Conservation (phyloP, 1,284 basidiomycete genomes). For the Termitomyces sp. region DNA sequence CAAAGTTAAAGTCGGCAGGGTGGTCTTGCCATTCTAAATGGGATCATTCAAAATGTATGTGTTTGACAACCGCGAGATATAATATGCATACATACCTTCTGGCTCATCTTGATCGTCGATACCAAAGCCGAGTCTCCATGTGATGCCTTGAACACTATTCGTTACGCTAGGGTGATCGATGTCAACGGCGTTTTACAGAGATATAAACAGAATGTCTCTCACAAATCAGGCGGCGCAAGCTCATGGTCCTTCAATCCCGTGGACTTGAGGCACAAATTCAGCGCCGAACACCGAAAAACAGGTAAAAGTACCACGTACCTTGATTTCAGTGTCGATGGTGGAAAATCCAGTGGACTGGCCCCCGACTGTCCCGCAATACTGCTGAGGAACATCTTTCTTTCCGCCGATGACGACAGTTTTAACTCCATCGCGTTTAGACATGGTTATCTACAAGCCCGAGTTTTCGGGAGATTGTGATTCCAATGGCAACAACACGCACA, state of each 20-base stretch:
- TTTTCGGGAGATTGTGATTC: neutral
- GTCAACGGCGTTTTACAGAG: conserved; percentile 3
- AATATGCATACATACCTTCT: conserved; percentile 41
- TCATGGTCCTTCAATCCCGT: conserved; percentile 48
- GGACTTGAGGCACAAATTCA: conserved; percentile 26
- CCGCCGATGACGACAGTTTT: conserved; percentile 55
- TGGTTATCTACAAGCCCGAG: conserved; percentile 40
- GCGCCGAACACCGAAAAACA: neutral
- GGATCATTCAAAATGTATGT: conserved; percentile 1
- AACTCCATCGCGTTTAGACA: conserved; percentile 54
- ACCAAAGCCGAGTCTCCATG: conserved; percentile 59
- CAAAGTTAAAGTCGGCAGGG: conserved; percentile 45
- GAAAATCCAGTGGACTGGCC: conserved; percentile 53
- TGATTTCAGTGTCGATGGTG: conserved; percentile 54
- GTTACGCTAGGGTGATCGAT: conserved; percentile 31
- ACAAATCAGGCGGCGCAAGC: conserved; percentile 61
- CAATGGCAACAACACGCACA: conserved; percentile 25
- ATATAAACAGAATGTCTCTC: conserved; percentile 19
- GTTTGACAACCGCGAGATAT: neutral
- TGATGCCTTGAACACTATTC: conserved; percentile 53
- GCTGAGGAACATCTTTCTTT: conserved; percentile 40
- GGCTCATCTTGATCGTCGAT: conserved; percentile 45
- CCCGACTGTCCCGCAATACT: conserved; percentile 60
- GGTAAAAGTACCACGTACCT: conserved; percentile 29
- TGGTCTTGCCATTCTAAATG: conserved; percentile 55